phyloP scores from a whole-genome alignment of 495 filamentous ascomycete species.

The Aspergillus nidulans region DNA sequence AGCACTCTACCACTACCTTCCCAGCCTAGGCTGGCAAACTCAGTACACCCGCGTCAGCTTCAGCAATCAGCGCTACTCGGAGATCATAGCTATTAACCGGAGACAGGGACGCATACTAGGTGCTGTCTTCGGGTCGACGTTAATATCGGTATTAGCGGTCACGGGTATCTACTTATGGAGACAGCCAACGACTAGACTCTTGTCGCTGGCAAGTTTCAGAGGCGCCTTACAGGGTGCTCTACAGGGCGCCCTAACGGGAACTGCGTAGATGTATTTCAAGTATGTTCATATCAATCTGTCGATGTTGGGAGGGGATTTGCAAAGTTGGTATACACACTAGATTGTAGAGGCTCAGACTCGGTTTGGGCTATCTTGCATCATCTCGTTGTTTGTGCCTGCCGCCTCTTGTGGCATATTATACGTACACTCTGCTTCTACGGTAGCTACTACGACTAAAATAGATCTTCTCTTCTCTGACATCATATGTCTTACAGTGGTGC shows the following conservation, averaged over 20 bases:
- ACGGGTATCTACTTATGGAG: conserved; percentile 31
- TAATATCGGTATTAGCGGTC: conserved; percentile 23
- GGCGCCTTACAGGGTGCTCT: conserved; percentile 1
- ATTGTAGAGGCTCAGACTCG: background rate
- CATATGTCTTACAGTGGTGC: too few relatives aligned
- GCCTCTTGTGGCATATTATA: background rate
- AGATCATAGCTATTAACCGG: conserved; percentile 64
- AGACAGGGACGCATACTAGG: conserved; percentile 62
- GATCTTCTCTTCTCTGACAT: background rate
- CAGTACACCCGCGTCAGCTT: conserved; percentile 94
- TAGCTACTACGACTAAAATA: background rate
- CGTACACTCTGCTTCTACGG: background rate
- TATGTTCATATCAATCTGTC: background rate
- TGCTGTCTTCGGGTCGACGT: conserved; percentile 25
- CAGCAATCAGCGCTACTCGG: conserved; percentile 83
- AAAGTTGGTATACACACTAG: background rate
- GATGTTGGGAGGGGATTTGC: background rate
- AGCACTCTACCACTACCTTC: conserved; percentile 68
- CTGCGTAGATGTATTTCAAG: too few relatives aligned
- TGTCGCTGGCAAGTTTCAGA: conserved; percentile 6
- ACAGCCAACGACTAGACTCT: conserved; percentile 17
- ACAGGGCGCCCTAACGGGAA: too few relatives aligned
- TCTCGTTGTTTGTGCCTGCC: background rate
- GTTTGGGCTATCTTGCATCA: too few relatives aligned
- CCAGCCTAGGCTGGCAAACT: conserved; percentile 76